Conservation (phyloP, 1,284 basidiomycete genomes). For the Ustilago xerochloae region DNA sequence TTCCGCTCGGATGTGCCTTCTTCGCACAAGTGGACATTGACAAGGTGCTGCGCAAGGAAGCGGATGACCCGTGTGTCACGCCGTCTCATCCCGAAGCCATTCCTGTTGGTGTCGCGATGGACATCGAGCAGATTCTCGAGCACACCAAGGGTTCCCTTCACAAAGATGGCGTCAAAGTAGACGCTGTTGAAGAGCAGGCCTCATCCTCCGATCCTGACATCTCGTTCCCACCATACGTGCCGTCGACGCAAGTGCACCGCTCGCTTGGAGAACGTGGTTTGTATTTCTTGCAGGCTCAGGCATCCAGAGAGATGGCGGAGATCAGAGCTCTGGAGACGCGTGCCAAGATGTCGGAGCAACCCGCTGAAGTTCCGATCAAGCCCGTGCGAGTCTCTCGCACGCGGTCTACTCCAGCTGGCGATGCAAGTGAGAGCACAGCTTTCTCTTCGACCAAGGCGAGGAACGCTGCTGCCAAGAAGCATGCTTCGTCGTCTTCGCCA, state of each 20-base stretch:
- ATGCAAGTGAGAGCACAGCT: background rate
- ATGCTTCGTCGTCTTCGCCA: background rate
- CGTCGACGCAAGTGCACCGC: slow-evolving; percentile 57
- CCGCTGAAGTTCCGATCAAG: slow-evolving; percentile 3
- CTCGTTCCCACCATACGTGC: slow-evolving; percentile 47
- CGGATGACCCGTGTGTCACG: slow-evolving; percentile 93
- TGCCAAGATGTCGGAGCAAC: slow-evolving; percentile 37
- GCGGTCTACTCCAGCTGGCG: background rate
- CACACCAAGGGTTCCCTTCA: slow-evolving; percentile 65
- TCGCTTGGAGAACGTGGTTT: slow-evolving; percentile 60
- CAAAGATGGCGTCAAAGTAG: slow-evolving; percentile 22
- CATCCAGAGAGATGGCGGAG: slow-evolving; percentile 61
- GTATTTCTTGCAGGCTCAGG: slow-evolving; percentile 65
- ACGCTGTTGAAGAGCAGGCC: background rate
- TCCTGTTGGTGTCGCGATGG: slow-evolving; percentile 83
- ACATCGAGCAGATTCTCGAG: slow-evolving; percentile 77
- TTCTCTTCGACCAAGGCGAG: slow-evolving; percentile 16
- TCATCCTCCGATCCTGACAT: too few relatives aligned
- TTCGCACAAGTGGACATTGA: slow-evolving; percentile 98
- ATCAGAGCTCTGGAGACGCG: slow-evolving; percentile 61
- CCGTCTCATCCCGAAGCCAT: slow-evolving; percentile 88
- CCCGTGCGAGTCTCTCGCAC: slow-evolving; percentile 5
- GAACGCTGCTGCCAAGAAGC: slow-evolving; percentile 1
- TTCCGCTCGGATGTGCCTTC: slow-evolving; percentile 88
- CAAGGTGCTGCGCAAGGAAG: slow-evolving; percentile 90